Evolutionary conservation across 2,329 filamentous ascomycete species (phyloP).

Genomic region (Shiraia bambusicola): DNA sequence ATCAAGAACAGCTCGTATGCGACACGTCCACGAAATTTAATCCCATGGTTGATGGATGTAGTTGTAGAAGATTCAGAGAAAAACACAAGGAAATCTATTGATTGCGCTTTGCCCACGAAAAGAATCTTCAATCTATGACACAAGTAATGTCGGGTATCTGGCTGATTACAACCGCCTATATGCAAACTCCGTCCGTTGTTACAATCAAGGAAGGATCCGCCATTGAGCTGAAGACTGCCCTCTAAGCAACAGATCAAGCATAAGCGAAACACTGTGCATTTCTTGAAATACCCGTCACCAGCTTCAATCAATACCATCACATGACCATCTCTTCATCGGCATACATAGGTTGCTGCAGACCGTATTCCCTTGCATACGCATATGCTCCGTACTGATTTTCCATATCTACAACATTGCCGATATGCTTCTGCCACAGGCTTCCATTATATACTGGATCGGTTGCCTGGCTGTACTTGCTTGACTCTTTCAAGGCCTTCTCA

Average conservation of each 20-base stretch:
- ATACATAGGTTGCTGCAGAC: conserved; percentile 40
- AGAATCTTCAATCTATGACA: too few relatives aligned
- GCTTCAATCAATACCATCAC: conserved; percentile 17
- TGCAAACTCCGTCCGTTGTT: too few relatives aligned
- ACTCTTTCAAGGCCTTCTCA: conserved; percentile 31
- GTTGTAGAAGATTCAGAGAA: neutral
- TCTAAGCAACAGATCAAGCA: neutral
- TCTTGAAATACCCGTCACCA: too few relatives aligned
- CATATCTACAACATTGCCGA: conserved; percentile 53
- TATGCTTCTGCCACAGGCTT: conserved; percentile 53
- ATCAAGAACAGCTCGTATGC: too few relatives aligned
- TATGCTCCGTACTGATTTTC: conserved; percentile 68
- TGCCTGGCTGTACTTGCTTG: conserved; percentile 55
- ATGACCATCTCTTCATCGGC: conserved; percentile 46
- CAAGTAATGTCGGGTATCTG: too few relatives aligned
- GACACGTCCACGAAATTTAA: too few relatives aligned
- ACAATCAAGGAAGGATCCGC: neutral
- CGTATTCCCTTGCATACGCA: conserved; percentile 55
- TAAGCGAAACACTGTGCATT: too few relatives aligned
- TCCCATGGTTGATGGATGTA: neutral
- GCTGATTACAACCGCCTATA: too few relatives aligned
- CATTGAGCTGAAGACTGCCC: neutral
- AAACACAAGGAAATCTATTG: neutral
- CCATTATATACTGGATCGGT: conserved; percentile 69
- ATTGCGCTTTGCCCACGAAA: neutral